Base-by-base conservation (phyloP, 2,329 filamentous ascomycete genomes). In the Trichophyton benhamiae region DNA sequence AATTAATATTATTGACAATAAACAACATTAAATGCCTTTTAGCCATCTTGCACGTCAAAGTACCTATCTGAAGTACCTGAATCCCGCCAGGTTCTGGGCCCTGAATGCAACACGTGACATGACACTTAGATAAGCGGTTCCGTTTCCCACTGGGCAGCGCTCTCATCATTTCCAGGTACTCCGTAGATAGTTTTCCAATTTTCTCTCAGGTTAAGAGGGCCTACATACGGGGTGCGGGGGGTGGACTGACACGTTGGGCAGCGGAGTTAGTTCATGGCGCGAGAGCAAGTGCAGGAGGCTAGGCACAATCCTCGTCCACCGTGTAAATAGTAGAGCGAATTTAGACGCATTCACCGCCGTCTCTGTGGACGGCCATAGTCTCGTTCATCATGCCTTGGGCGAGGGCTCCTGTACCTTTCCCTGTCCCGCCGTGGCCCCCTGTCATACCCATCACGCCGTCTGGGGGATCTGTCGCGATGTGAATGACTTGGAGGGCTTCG, bases 401-500 rank as follows among this genome's bases (percentile, higher is more conserved):
- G 41, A 63, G 68, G 60, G 57, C 65, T 61, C 22, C 55, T 63
- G 64, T 57, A 55, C 57, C 62, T 59, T 46, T 63, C 60, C 30
- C 62, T 60, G 33, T 62, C 60, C 25, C 41, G 57, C 22, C 49
- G 11, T 25, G 17, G 7, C 41, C 49, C 44, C 17, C 44, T 27
- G 36, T 30, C 27, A 48, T 53, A 64, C 53, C 64, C 63, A 22
- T 76, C 72, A 36, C 72, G 67, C 52, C 71, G 74, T 63, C 72
- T 42, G 3, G 52, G 36, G 13, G 62, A 60, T 70, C 69, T 72
- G 71, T 68, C 68, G 13, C 65, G 69, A 61, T 68, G 66, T 36
- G 67, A 65, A 55, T 64, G 63, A 48, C 68, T 68, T 71, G 72
- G 78, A 59, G 78, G 79, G 63, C 76, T 82, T 55, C 52, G 52